Evolutionary conservation across 2,329 filamentous ascomycete species (phyloP).

Genomic region (Zymoseptoria tritici): DNA sequence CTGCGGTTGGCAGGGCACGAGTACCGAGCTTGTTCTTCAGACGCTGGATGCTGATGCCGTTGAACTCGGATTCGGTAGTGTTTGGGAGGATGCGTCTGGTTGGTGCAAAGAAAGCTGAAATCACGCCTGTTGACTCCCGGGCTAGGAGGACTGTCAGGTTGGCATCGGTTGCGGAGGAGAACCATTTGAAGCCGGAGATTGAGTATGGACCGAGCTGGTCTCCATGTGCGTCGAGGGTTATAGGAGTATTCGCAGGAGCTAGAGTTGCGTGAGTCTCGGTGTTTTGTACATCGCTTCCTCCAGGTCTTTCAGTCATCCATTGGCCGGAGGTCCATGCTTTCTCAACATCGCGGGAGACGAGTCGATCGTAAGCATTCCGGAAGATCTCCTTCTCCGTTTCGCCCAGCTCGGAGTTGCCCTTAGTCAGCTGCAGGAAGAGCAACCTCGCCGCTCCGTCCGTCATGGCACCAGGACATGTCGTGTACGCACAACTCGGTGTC

Average conservation of each 20-base stretch:
- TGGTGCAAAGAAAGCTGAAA: constrained; percentile 60
- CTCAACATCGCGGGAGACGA: constrained; percentile 47
- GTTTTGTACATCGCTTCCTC: constrained; percentile 61
- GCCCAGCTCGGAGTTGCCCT: constrained; percentile 2
- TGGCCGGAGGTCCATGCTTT: constrained; percentile 66
- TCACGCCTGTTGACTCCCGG: constrained; percentile 23
- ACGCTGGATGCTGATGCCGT: constrained; percentile 60
- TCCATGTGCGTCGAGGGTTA: constrained; percentile 4
- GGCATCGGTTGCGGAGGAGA: constrained; percentile 59
- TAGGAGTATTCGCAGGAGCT: not conserved
- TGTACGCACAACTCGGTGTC: constrained; percentile 52
- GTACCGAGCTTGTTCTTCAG: constrained; percentile 70
- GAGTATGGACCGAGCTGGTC: constrained; percentile 36
- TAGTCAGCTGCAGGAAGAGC: constrained; percentile 29
- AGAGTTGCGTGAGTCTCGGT: constrained; percentile 51
- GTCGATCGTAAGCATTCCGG: constrained; percentile 35
- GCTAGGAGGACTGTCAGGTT: constrained; percentile 60
- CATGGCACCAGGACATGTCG: constrained; percentile 61
- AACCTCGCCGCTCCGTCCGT: constrained; percentile 54
- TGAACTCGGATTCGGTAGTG: constrained; percentile 31
- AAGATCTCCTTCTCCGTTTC: constrained; percentile 16
- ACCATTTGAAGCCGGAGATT: constrained; percentile 65
- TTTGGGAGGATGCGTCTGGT: constrained; percentile 42
- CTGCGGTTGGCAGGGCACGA: constrained; percentile 61
- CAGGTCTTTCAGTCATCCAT: constrained; percentile 69